Conservation (phyloP, 2,329 filamentous ascomycete species). For the Colletotrichum cordylinicola region DNA sequence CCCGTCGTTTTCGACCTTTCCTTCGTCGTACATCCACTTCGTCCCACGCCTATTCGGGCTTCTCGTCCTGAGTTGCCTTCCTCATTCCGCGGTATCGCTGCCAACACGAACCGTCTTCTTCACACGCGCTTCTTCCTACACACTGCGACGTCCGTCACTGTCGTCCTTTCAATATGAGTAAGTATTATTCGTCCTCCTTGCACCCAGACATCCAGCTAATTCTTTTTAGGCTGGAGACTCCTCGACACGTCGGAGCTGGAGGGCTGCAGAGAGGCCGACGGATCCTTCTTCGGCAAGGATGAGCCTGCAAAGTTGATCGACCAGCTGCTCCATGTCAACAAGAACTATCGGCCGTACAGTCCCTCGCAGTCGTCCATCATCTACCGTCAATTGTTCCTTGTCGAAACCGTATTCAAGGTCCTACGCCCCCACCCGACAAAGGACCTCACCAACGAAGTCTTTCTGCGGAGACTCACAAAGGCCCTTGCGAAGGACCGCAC, state of each 20-base stretch:
- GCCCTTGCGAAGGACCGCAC: background rate
- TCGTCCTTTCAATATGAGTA: background rate
- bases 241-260: background rate
- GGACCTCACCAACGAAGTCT: background rate
- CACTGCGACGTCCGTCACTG: background rate
- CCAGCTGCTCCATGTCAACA: background rate
- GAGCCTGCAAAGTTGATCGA: background rate
- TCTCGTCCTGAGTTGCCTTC: background rate
- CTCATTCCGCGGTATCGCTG: no score
- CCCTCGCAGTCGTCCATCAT: background rate
- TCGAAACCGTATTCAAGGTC: background rate
- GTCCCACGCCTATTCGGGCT: background rate
- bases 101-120: no score
- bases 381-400: background rate
- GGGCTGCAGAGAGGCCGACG: background rate
- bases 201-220: background rate
- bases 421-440: background rate
- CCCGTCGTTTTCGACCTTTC: background rate
- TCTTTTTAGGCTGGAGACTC: background rate
- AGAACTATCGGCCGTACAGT: background rate
- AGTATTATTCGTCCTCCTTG: fast-evolving
- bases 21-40: background rate
- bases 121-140: background rate
- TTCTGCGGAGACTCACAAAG: background rate
- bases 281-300: background rate